Evolutionary conservation across 148 eudicot genomes (phyloP), one percentile per base, ranked within the genome.

Genomic region (Silene latifolia): DNA sequence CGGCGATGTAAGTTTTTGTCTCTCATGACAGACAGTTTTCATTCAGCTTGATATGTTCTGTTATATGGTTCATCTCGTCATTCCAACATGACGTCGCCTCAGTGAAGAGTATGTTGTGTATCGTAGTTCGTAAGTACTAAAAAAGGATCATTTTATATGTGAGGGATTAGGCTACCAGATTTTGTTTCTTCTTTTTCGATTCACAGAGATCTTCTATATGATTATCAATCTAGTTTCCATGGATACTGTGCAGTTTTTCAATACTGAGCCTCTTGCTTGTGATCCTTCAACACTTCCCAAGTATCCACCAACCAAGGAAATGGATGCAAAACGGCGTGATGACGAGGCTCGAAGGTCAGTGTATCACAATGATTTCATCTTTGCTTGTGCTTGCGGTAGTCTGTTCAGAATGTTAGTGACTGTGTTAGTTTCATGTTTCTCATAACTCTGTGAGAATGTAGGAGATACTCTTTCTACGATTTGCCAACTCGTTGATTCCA

Each of bases 321-420:
- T 93, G 77, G 98, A 93, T 85, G 98, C 96, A 59, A 93, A 93
- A 82, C 88, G 98, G 20, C 98, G 96, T 48, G 98, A 93, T 76
- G 92, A 90, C 63, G 98, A 93, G 78, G 90, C 96, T 57, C 89
- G 98, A 74, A 90, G 93, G 98, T 88, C 53, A 78, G 79, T 35
- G 62, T 8, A 67, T 72, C 17, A 72, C 21, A 66, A 62, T 65
- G 5, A 48, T 60, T 5, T 29, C 21, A 8, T 53, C 13, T 21
- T 29, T 21, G 35, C 42, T 44, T 72, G 4, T 74, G 44, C 48
- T 61, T 32, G 17, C 20, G 57, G 18, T 58, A 73, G 57, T 32
- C 51, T 60, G 19, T 18, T 18, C 7, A 13, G 76, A 25, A 63
- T 35, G 32, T 70, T 20, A 29, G 23, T 4, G 9, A 23, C 12